phyloP scores from a whole-genome alignment of 2,329 filamentous ascomycete genomes.

The Ascochyta clinopodiicola region DNA sequence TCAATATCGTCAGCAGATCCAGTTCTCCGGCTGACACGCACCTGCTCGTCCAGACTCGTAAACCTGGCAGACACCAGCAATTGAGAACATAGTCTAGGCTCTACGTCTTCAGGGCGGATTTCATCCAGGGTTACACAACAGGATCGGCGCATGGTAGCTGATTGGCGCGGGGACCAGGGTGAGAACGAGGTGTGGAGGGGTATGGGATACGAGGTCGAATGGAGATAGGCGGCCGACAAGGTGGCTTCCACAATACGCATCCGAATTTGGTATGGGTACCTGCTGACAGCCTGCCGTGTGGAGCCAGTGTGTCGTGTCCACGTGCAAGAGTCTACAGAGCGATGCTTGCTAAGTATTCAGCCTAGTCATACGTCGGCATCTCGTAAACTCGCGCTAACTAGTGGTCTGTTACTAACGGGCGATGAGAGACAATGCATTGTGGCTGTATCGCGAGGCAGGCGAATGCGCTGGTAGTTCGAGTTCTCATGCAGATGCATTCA shows the following conservation, averaged over 20 bases:
- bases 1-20: too few relatives aligned
- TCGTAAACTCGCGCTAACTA: neutral
- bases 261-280: too few relatives aligned
- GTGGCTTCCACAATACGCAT: too few relatives aligned
- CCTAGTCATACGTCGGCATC: neutral
- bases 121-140: slow-evolving; percentile 7
- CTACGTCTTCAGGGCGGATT: neutral
- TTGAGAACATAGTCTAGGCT: neutral
- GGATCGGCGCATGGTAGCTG: slow-evolving; percentile 6
- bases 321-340: neutral
- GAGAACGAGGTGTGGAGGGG: slow-evolving; percentile 7
- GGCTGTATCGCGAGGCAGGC: neutral
- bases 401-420: neutral
- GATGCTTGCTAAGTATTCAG: neutral
- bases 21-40: too few relatives aligned
- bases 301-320: too few relatives aligned
- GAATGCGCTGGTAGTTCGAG: neutral
- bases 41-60: too few relatives aligned
- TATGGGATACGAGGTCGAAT: slow-evolving; percentile 3
- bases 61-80: neutral
- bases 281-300: too few relatives aligned
- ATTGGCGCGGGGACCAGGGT: slow-evolving; percentile 3
- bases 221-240: neutral
- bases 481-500: neutral
- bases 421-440: neutral